Percentiles rank a stretch among this genome's conserved stretches.
phyloP scores from a whole-genome alignment of 345 rosid genomes.

The Salix koriyanagi region DNA sequence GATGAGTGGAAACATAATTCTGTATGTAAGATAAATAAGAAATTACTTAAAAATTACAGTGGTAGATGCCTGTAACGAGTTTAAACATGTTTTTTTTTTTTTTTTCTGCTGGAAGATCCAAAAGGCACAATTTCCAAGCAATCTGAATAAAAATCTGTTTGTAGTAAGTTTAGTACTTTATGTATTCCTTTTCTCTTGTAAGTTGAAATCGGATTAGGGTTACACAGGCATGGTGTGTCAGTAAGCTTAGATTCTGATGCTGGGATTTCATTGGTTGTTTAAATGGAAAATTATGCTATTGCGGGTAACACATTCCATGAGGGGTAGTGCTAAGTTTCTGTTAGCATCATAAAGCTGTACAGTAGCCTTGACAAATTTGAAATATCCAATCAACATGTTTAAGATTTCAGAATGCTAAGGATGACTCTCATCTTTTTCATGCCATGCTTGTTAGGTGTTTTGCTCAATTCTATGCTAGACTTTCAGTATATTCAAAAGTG shows the following conservation, averaged over 20 bases:
- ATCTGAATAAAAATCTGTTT: neutral
- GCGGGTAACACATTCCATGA: neutral
- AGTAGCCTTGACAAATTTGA: neutral
- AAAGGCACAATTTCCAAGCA: neutral
- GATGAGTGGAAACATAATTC: neutral
- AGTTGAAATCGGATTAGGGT: neutral
- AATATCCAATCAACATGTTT: neutral
- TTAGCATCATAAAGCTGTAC: neutral
- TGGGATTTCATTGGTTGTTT: neutral
- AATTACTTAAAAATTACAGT: neutral
- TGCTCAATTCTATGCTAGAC: neutral
- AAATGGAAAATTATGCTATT: neutral
- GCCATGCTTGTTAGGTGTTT: neutral
- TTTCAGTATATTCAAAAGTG: neutral
- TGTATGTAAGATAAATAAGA: neutral
- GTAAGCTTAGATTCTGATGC: neutral
- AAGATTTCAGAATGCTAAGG: neutral
- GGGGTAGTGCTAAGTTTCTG: neutral
- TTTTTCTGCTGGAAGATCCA: neutral
- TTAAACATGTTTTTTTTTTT: neutral
- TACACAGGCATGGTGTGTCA: neutral
- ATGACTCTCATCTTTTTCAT: neutral
- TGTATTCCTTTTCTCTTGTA: neutral
- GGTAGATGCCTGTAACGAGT: neutral
- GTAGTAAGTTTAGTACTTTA: neutral